Evolutionary conservation across 768 basidiomycete species (phyloP), one percentile per base, ranked within the genome.

Genomic region (Mrakia blollopis): DNA sequence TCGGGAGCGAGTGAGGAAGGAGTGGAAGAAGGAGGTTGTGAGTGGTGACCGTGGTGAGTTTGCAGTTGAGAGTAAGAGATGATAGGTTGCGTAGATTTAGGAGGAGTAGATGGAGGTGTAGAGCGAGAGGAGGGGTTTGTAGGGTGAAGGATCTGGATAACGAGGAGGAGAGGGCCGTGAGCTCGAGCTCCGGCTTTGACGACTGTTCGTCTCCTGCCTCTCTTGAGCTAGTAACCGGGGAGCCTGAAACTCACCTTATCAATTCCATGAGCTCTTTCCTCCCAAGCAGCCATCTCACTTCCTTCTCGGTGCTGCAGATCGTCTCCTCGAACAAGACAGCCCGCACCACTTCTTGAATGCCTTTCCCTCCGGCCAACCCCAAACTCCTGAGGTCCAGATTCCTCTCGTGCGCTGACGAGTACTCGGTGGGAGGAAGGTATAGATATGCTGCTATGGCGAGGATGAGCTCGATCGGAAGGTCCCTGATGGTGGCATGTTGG

Each of bases 351-450:
- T 18, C 28, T 21, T 74, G 73, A 14, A 74, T 32, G 18, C 37
- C 25, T 21, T n/a, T 44, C 14, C 73, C 73, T 10, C 62, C 73
- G 11, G 73, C 73, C 62, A 74, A 44, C 14, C 62, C 61, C 41
- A 74, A 62, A 10, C 23, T 32, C 44, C 62, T 25, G 16, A 74
- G 63, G 62, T 65, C 73, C n/a, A 14, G 25, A 35, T 50, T 65
- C 28, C 73, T 37, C 10, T 30, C 63, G 63, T 74, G 73, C 18
- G 73, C 28, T 30, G 41, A 28, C n/a, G 62, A 18, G 62, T 63
- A 74, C 28, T 62, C 60, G 62, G 18, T 30, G 16, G 73, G 73
- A 25, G 73, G 73, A 3, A 74, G 73, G 62, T 74, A 74, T 21
- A 74, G 73, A 6, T 32, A 3, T 18, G 62, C 23, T 8, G 28